phyloP scores from a whole-genome alignment of 768 basidiomycete species.

The Trametopsis cervina region DNA sequence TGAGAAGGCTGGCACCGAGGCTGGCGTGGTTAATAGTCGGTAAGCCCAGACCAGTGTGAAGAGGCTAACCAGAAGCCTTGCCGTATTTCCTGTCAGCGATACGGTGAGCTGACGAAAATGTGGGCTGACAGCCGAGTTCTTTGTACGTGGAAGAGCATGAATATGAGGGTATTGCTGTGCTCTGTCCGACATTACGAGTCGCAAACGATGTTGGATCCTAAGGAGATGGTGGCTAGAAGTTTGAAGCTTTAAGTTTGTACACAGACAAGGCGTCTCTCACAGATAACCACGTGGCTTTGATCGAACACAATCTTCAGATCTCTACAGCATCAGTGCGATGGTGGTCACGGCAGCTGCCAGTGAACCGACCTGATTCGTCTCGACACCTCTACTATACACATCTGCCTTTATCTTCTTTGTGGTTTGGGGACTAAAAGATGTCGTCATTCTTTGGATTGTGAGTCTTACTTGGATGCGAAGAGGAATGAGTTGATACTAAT shows the following conservation, averaged over 20 bases:
- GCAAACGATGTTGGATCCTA: too few species aligned
- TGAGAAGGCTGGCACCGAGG: too few species aligned
- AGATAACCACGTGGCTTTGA: conserved; percentile 7
- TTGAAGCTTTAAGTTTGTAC: neutral
- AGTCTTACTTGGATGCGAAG: neutral
- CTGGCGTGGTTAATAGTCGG: too few species aligned
- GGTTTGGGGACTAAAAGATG: conserved; percentile 7
- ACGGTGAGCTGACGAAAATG: too few species aligned
- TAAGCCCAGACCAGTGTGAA: too few species aligned
- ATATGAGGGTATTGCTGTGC: too few species aligned
- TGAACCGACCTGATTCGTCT: neutral
- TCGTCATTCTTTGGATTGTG: conserved; percentile 14
- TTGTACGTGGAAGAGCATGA: too few species aligned
- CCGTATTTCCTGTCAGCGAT: too few species aligned
- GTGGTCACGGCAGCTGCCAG: neutral
- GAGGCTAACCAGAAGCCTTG: too few species aligned
- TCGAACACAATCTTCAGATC: neutral
- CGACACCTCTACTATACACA: neutral
- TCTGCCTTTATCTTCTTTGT: neutral
- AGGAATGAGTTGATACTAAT: neutral
- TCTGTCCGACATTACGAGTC: too few species aligned
- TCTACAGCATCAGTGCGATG: neutral
- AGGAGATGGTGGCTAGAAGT: too few species aligned
- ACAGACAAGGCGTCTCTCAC: neutral
- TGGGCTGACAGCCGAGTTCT: too few species aligned